phyloP scores from a whole-genome alignment of 1,284 basidiomycete genomes.

The Moesziomyces sp. region DNA sequence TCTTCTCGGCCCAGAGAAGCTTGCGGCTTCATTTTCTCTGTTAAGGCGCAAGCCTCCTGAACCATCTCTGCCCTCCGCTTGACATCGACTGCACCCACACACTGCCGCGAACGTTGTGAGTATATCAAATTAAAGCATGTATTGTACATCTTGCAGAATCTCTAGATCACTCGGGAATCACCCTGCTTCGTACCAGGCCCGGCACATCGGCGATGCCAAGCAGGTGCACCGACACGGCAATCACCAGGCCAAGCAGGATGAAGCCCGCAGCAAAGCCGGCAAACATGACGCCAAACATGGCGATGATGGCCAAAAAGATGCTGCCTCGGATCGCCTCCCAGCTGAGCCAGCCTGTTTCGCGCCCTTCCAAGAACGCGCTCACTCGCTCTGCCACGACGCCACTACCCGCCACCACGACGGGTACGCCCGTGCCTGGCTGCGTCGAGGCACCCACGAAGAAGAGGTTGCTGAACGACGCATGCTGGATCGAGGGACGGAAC shows the following conservation, averaged over 20 bases:
- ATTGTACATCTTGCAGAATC: neutral
- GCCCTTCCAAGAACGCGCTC: slow-evolving; percentile 31
- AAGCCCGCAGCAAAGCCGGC: slow-evolving; percentile 33
- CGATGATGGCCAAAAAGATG: slow-evolving; percentile 27
- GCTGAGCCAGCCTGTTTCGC: slow-evolving; percentile 35
- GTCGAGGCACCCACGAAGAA: slow-evolving; percentile 69
- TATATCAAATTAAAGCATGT: neutral
- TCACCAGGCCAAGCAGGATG: slow-evolving; percentile 23
- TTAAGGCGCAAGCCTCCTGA: neutral
- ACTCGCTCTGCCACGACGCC: slow-evolving; percentile 54
- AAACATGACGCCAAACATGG: slow-evolving; percentile 19
- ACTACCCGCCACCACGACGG: slow-evolving; percentile 60
- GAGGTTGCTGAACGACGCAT: slow-evolving; percentile 55
- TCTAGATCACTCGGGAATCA: slow-evolving; percentile 29
- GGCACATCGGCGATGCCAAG: slow-evolving; percentile 44
- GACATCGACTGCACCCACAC: no score
- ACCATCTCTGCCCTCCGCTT: no score
- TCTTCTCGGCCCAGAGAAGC: neutral
- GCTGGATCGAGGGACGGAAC: slow-evolving; percentile 66
- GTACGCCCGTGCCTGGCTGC: slow-evolving; percentile 68
- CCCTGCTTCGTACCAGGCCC: slow-evolving; percentile 27
- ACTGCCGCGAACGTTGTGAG: no score
- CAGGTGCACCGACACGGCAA: slow-evolving; percentile 32
- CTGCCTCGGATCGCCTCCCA: slow-evolving; percentile 42
- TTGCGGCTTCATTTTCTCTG: neutral